These are phyloP conservation scores for Kazachstania sp. DNA, from an alignment of 1,139 yeast genomes.

Conservation along the genomic window DNA sequence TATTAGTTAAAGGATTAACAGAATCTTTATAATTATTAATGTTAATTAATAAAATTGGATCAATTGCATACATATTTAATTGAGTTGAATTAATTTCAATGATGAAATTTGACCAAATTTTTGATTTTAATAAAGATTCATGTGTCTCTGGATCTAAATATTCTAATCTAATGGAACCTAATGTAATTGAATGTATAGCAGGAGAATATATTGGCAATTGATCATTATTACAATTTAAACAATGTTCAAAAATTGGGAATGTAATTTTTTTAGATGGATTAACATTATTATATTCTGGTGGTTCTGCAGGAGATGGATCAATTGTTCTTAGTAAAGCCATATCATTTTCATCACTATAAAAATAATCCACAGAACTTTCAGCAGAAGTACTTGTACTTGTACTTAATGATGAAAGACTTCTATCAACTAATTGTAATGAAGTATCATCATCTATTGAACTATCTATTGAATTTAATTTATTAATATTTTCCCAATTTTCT, in stretches of 20 bases:
- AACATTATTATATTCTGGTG: slow-evolving; percentile 37
- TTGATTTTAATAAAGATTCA: slow-evolving; percentile 37
- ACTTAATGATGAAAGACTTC: not conserved
- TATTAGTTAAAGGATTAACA: not conserved
- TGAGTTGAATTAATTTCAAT: slow-evolving; percentile 69
- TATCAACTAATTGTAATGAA: not conserved
- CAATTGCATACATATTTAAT: slow-evolving; percentile 45
- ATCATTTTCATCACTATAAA: not conserved
- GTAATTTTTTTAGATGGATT: slow-evolving; percentile 34
- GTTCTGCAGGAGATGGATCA: slow-evolving; percentile 44
- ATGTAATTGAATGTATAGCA: slow-evolving; percentile 47
- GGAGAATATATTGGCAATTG: slow-evolving; percentile 49
- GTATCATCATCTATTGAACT: too few species aligned
- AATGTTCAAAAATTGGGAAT: slow-evolving; percentile 40
- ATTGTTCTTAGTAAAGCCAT: slow-evolving; percentile 33
- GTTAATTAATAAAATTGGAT: slow-evolving; percentile 1
- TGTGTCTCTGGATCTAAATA: slow-evolving; percentile 58
- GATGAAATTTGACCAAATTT: slow-evolving; percentile 56
- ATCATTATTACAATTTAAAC: not conserved
- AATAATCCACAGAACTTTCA: too few species aligned
- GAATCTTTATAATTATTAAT: slow-evolving; percentile 6
- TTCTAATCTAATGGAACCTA: slow-evolving; percentile 50
- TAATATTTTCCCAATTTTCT: not conserved
- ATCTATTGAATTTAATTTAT: not conserved
- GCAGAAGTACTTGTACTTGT: too few species aligned